Evolutionary conservation across 768 basidiomycete species (phyloP).

Genomic region (Termitomyces sp.): DNA sequence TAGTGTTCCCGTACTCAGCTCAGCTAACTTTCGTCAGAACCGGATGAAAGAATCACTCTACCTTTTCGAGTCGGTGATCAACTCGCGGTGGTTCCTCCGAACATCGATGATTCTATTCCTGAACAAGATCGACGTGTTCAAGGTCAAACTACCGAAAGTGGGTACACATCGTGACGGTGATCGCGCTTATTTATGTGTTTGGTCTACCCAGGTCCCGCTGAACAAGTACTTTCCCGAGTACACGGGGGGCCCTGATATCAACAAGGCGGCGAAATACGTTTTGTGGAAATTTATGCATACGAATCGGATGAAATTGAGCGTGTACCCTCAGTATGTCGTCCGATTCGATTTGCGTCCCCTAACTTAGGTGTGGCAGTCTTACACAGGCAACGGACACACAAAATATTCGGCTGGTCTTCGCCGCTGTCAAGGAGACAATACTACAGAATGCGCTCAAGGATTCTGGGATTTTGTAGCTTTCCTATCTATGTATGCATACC

Average conservation of each 20-base stretch:
- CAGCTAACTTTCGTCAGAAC: constrained; percentile 54
- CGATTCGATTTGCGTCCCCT: neutral
- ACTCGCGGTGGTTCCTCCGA: constrained; percentile 77
- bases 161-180: neutral
- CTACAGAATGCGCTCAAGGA: constrained; percentile 14
- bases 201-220: constrained; percentile 56
- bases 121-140: constrained; percentile 94
- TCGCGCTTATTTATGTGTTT: neutral
- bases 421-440: constrained; percentile 16
- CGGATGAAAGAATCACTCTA: constrained; percentile 92
- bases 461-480: constrained; percentile 11
- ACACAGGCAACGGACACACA: constrained; percentile 18
- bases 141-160: constrained; percentile 58
- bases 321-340: constrained; percentile 81
- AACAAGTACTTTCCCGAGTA: constrained; percentile 85
- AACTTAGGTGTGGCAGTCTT: neutral
- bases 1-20: neutral
- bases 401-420: constrained; percentile 14
- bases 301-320: constrained; percentile 77
- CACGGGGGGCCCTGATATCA: constrained; percentile 84
- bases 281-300: constrained; percentile 95
- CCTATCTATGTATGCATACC: too few species aligned
- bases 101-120: constrained; percentile 91
- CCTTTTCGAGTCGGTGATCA: constrained; percentile 58
- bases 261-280: constrained; percentile 93